These are phyloP conservation scores for Suhomyces taliae DNA, from an alignment of 1,139 yeast genomes.

Conservation along the genomic window DNA sequence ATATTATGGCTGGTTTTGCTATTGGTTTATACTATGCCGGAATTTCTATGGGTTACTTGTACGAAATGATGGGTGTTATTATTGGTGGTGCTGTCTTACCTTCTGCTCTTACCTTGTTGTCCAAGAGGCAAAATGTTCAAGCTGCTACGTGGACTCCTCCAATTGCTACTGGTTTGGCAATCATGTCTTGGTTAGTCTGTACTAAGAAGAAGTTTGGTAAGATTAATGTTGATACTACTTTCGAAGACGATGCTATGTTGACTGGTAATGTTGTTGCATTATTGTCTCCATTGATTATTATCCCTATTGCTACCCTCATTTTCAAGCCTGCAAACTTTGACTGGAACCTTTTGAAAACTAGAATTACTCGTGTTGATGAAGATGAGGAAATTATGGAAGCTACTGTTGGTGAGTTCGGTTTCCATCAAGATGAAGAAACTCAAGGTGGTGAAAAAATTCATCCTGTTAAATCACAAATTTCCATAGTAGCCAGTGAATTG, in stretches of 20 bases:
- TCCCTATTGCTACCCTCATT: conserved; percentile 63
- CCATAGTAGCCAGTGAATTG: conserved; percentile 45
- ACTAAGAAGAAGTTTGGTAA: conserved; percentile 54
- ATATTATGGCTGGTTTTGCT: conserved; percentile 78
- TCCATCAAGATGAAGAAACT: conserved; percentile 19
- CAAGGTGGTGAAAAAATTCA: conserved; percentile 39
- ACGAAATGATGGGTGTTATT: conserved; percentile 83
- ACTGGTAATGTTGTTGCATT: conserved; percentile 85
- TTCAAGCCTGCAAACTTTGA: conserved; percentile 75
- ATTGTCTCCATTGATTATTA: conserved; percentile 65
- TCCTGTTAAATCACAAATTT: conserved; percentile 39
- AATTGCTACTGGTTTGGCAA: conserved; percentile 59
- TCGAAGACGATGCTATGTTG: conserved; percentile 78
- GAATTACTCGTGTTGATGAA: conserved; percentile 64
- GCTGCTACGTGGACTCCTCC: conserved; percentile 66
- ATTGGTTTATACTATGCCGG: conserved; percentile 81
- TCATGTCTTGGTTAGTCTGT: conserved; percentile 65
- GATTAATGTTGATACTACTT: conserved; percentile 63
- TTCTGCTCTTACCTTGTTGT: conserved; percentile 67
- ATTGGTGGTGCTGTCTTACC: conserved; percentile 87
- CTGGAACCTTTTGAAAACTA: conserved; percentile 56
- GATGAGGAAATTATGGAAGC: conserved; percentile 55
- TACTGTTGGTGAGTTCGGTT: conserved; percentile 18
- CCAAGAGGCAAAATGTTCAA: conserved; percentile 60
- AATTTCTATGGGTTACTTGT: conserved; percentile 81